phyloP scores from a whole-genome alignment of 1,139 yeast genomes.

The Yamadazyma sp. region DNA sequence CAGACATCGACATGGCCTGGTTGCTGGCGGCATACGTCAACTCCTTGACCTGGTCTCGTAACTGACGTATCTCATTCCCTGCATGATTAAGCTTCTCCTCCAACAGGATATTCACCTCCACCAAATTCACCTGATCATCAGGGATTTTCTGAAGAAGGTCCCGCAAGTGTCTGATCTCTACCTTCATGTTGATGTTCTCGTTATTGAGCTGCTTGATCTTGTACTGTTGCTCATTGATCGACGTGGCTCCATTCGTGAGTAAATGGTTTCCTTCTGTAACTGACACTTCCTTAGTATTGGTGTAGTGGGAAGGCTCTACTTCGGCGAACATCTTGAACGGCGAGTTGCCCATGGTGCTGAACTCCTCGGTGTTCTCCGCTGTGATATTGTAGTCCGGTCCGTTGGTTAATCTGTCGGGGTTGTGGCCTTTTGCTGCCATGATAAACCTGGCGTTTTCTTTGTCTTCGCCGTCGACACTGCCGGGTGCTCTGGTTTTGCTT shows the following conservation, averaged over 20 bases:
- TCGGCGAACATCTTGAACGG: conserved; percentile 6
- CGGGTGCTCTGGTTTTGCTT: not conserved
- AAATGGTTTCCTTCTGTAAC: conserved; percentile 5
- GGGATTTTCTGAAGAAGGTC: conserved; percentile 49
- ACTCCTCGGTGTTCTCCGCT: conserved; percentile 35
- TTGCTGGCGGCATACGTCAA: conserved; percentile 1
- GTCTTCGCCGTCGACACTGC: conserved; percentile 7
- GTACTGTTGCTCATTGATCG: conserved; percentile 55
- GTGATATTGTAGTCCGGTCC: conserved; percentile 23
- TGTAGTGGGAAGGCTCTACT: not conserved
- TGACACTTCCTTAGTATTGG: not conserved
- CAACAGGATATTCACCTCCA: conserved; percentile 40
- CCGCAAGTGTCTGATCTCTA: conserved; percentile 55
- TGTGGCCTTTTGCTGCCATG: conserved; percentile 10
- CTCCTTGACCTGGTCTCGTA: conserved; percentile 4
- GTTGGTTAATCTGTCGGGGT: conserved; percentile 11
- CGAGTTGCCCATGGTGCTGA: conserved; percentile 10
- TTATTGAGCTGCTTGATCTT: conserved; percentile 49
- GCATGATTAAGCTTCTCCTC: conserved; percentile 34
- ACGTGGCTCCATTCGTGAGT: conserved; percentile 16
- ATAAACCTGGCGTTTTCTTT: conserved; percentile 10
- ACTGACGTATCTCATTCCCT: conserved; percentile 9
- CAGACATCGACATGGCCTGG: conserved; percentile 2
- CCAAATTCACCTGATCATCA: conserved; percentile 36
- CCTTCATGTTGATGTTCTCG: conserved; percentile 63